phyloP scores from a whole-genome alignment of 2,329 filamentous ascomycete genomes.

The Cladosporium sp. region DNA sequence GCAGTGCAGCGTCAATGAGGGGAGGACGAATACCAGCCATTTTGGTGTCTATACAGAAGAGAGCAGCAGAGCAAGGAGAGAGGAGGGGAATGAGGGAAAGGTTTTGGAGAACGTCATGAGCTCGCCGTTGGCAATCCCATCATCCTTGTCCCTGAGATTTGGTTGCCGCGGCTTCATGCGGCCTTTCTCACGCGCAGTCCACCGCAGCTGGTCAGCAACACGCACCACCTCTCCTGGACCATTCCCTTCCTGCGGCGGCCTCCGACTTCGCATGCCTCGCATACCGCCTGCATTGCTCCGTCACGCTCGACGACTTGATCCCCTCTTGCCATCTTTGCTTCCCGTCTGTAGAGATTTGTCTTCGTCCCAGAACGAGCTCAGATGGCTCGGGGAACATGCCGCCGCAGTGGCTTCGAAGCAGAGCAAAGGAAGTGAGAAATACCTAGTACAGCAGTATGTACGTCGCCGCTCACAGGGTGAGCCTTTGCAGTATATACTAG shows the following conservation, averaged over 20 bases:
- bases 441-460: conserved; percentile 16
- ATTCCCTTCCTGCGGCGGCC: conserved; percentile 6
- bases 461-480: conserved; percentile 55
- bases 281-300: conserved; percentile 25
- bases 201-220: conserved; percentile 3
- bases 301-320: conserved; percentile 22
- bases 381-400: conserved; percentile 65
- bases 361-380: conserved; percentile 65
- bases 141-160: background rate
- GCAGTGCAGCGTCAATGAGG: conserved; percentile 4
- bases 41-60: background rate
- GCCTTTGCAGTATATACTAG: conserved; percentile 86
- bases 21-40: conserved; percentile 12
- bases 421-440: background rate
- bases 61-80: background rate
- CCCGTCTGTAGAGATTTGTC: conserved; percentile 58
- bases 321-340: conserved; percentile 57
- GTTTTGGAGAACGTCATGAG: conserved; percentile 10
- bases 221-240: background rate
- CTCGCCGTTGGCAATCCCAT: background rate
- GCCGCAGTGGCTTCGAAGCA: conserved; percentile 17
- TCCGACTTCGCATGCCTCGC: conserved; percentile 26
- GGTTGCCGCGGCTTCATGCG: conserved; percentile 8
- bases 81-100: background rate
- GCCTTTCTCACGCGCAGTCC: conserved; percentile 1